phyloP scores from a whole-genome alignment of 2,329 filamentous ascomycete species.

The Diaporthe ilicicola region DNA sequence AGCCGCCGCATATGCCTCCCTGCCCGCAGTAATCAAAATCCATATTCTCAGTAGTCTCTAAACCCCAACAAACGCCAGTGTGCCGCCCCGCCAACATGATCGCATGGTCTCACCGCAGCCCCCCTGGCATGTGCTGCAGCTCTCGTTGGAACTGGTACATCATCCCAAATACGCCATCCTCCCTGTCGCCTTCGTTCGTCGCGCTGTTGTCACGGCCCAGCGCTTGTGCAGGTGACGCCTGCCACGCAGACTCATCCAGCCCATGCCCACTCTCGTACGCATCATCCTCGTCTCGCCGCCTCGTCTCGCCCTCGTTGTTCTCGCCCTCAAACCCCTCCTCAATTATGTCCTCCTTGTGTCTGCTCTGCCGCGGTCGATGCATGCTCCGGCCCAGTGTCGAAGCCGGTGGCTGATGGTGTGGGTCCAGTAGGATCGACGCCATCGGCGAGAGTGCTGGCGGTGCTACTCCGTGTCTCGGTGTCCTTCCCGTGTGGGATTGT shows the following conservation, averaged over 20 bases:
- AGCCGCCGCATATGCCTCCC: not conserved
- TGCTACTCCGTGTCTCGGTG: slow-evolving; percentile 54
- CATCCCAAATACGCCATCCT: slow-evolving; percentile 64
- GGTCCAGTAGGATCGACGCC: slow-evolving; percentile 77
- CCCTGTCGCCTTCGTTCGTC: slow-evolving; percentile 54
- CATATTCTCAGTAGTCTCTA: not conserved
- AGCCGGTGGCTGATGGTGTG: slow-evolving; percentile 74
- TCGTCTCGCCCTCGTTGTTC: slow-evolving; percentile 46
- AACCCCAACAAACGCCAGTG: slow-evolving; percentile 6
- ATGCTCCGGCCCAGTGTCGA: slow-evolving; percentile 56
- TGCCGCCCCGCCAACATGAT: not conserved
- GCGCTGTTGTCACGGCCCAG: slow-evolving; percentile 62
- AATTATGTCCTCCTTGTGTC: slow-evolving; percentile 59
- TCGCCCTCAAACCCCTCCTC: slow-evolving; percentile 64
- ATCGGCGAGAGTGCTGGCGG: slow-evolving; percentile 69
- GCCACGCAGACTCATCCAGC: slow-evolving; percentile 68
- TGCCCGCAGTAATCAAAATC: not conserved
- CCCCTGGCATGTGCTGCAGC: slow-evolving; percentile 48
- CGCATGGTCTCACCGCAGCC: slow-evolving; percentile 36
- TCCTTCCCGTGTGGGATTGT: slow-evolving; percentile 46
- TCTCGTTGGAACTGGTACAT: slow-evolving; percentile 69
- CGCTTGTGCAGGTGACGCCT: slow-evolving; percentile 61
- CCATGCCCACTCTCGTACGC: slow-evolving; percentile 60
- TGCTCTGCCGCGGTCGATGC: slow-evolving; percentile 52
- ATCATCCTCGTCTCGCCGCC: slow-evolving; percentile 68